Evolutionary conservation across 768 basidiomycete species (phyloP).

Genomic region (Rhodotorula paludigena): DNA sequence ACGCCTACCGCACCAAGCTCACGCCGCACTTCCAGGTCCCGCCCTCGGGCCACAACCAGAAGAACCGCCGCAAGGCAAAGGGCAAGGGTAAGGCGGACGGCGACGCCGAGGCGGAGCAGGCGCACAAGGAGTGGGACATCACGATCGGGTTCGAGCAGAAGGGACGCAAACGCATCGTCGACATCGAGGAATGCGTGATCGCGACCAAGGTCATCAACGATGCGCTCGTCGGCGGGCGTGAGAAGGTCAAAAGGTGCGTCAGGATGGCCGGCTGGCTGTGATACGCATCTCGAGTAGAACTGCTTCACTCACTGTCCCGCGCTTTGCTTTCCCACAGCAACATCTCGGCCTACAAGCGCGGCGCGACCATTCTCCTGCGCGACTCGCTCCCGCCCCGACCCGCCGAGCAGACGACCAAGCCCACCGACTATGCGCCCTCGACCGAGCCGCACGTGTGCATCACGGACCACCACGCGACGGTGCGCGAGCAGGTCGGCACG

Average conservation of each 20-base stretch:
- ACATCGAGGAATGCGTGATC: slow-evolving; percentile 69
- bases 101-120: slow-evolving; percentile 21
- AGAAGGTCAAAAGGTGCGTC: slow-evolving; percentile 63
- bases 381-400: slow-evolving; percentile 61
- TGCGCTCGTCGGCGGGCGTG: slow-evolving; percentile 59
- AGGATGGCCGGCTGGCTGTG: too few relatives aligned
- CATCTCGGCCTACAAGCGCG: slow-evolving; percentile 72
- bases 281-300: neutral
- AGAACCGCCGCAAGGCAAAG: slow-evolving; percentile 27
- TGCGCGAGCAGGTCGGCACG: slow-evolving; percentile 78
- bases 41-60: slow-evolving; percentile 49
- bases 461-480: slow-evolving; percentile 69
- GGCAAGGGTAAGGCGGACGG: slow-evolving; percentile 10
- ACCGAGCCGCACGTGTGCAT: slow-evolving; percentile 64
- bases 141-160: slow-evolving; percentile 84
- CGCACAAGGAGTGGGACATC: slow-evolving; percentile 55
- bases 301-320: too few relatives aligned
- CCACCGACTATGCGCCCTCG: slow-evolving; percentile 30
- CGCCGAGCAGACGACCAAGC: slow-evolving; percentile 14
- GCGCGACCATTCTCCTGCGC: slow-evolving; percentile 82
- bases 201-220: slow-evolving; percentile 69
- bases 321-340: slow-evolving; percentile 55
- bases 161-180: slow-evolving; percentile 68
- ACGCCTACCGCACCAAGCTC: slow-evolving; percentile 91
- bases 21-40: slow-evolving; percentile 92